phyloP scores from a whole-genome alignment of 495 filamentous ascomycete genomes.

The Neurospora sp. region DNA sequence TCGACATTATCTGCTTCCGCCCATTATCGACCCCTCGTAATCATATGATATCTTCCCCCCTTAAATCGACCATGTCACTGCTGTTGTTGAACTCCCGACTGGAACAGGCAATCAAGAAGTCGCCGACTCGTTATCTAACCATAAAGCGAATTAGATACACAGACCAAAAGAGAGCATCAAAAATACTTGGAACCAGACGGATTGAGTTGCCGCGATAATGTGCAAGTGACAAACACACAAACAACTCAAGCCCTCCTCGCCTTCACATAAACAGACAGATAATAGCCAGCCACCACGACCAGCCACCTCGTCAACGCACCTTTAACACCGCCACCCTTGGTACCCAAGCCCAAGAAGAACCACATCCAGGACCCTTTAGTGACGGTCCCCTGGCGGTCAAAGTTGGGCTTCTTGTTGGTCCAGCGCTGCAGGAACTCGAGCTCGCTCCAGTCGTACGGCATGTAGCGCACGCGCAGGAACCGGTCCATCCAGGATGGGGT shows the following conservation, averaged over 20 bases:
- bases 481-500: constrained; percentile 76
- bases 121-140: background rate
- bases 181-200: background rate
- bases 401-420: constrained; percentile 56
- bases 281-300: constrained; percentile 22
- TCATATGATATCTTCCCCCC: background rate
- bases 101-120: background rate
- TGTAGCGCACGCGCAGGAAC: constrained; percentile 66
- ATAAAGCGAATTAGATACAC: background rate
- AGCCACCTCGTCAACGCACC: constrained; percentile 40
- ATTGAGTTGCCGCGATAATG: background rate
- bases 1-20: background rate
- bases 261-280: constrained; percentile 6
- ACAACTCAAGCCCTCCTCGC: background rate
- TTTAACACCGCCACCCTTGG: constrained; percentile 28
- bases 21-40: background rate
- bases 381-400: constrained; percentile 66
- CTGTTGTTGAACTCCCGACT: background rate
- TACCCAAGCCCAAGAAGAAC: constrained; percentile 36
- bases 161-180: background rate
- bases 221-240: background rate
- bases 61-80: background rate
- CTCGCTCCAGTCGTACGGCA: constrained; percentile 52
- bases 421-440: constrained; percentile 46
- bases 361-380: constrained; percentile 38